Evolutionary conservation across 805 yeast genomes (phyloP).

Genomic region (Candida incommunis): DNA sequence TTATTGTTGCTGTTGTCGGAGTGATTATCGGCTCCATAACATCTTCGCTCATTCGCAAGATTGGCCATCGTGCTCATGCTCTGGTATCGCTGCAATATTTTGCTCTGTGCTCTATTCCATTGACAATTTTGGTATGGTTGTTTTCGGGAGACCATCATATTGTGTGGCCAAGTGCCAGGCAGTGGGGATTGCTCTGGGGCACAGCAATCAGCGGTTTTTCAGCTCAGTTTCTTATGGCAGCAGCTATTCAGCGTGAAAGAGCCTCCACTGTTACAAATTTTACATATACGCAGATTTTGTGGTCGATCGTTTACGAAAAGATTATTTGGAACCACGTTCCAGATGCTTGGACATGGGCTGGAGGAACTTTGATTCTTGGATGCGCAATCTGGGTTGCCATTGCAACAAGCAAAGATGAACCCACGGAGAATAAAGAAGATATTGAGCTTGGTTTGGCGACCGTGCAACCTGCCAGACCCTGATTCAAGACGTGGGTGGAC

Average conservation of each 20-base stretch:
- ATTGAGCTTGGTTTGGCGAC: neutral
- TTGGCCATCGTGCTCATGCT: constrained; percentile 72
- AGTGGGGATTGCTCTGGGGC: constrained; percentile 48
- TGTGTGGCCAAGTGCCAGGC: constrained; percentile 44
- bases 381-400: constrained; percentile 49
- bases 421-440: constrained; percentile 1
- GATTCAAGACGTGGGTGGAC: too few relatives aligned
- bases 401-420: constrained; percentile 27
- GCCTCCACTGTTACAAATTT: constrained; percentile 68
- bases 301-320: constrained; percentile 65
- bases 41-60: constrained; percentile 42
- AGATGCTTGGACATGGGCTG: constrained; percentile 49
- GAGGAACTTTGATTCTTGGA: constrained; percentile 52
- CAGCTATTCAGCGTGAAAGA: constrained; percentile 69
- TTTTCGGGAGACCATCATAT: constrained; percentile 34
- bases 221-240: constrained; percentile 66
- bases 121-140: constrained; percentile 26
- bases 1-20: constrained; percentile 49
- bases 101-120: constrained; percentile 41
- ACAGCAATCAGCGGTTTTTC: constrained; percentile 71
- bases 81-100: constrained; percentile 65
- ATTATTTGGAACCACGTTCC: constrained; percentile 64
- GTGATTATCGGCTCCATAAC: constrained; percentile 3
- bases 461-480: too few relatives aligned
- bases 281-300: constrained; percentile 63